Evolutionary conservation across 2,329 filamentous ascomycete genomes (phyloP).

Genomic region (Colletotrichum orchidophilum): DNA sequence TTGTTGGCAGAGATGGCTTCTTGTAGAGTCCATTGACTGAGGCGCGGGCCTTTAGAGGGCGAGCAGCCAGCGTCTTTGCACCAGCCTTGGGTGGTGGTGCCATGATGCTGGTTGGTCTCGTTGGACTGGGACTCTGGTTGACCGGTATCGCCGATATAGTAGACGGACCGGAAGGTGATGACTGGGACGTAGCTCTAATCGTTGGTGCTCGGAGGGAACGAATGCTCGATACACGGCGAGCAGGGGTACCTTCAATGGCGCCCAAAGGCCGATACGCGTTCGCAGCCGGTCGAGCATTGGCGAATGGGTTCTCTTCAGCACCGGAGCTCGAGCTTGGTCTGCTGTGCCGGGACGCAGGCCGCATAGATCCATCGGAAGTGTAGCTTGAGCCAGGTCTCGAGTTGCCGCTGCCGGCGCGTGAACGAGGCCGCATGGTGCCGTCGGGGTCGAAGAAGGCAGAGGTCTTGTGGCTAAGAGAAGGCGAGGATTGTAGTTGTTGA

Average conservation of each 20-base stretch:
- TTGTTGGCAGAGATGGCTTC: slow-evolving; percentile 61
- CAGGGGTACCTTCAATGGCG: slow-evolving; percentile 55
- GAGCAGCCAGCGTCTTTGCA: slow-evolving; percentile 57
- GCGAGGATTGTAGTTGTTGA: slow-evolving; percentile 80
- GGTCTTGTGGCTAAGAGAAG: slow-evolving; percentile 70
- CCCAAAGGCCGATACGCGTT: slow-evolving; percentile 54
- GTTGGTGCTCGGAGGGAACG: slow-evolving; percentile 48
- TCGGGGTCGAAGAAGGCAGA: slow-evolving; percentile 78
- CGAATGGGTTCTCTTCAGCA: slow-evolving; percentile 50
- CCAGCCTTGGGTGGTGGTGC: slow-evolving; percentile 48
- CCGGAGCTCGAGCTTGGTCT: slow-evolving; percentile 65
- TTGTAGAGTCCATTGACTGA: slow-evolving; percentile 63
- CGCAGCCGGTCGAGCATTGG: slow-evolving; percentile 54
- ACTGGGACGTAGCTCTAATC: slow-evolving; percentile 38
- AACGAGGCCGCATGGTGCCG: slow-evolving; percentile 65
- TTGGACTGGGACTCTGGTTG: slow-evolving; percentile 49
- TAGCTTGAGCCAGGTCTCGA: slow-evolving; percentile 67
- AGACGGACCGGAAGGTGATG: slow-evolving; percentile 36
- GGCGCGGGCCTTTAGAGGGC: slow-evolving; percentile 59
- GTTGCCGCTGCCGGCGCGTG: slow-evolving; percentile 53
- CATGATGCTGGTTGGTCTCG: slow-evolving; percentile 43
- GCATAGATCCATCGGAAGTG: slow-evolving; percentile 68
- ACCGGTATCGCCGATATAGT: slow-evolving; percentile 45
- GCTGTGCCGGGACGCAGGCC: slow-evolving; percentile 59
- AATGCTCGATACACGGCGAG: slow-evolving; percentile 41